Percentiles rank a stretch among this genome's conserved stretches.
phyloP scores from a whole-genome alignment of 352 stramenopile species.

The Phytophthora pistaciae region DNA sequence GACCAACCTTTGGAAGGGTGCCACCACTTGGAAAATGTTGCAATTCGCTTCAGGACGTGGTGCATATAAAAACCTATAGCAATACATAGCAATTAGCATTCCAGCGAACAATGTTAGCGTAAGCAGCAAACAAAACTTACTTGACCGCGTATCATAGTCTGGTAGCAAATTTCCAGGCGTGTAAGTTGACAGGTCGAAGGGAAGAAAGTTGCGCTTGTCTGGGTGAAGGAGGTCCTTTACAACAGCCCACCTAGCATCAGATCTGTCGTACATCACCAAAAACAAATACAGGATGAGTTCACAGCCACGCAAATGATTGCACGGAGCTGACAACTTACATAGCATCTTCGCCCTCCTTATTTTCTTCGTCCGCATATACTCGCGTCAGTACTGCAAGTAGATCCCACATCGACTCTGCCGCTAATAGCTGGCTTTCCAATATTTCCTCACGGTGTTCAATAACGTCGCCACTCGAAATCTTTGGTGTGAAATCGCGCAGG shows the following conservation, averaged over 20 bases:
- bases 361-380: constrained; percentile 19
- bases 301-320: neutral
- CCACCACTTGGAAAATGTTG: constrained; percentile 46
- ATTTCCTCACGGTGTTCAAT: constrained; percentile 26
- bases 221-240: constrained; percentile 56
- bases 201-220: constrained; percentile 47
- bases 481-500: constrained; percentile 30
- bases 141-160: constrained; percentile 23
- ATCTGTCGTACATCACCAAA: constrained; percentile 22
- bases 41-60: constrained; percentile 42
- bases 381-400: constrained; percentile 31
- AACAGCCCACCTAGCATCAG: constrained; percentile 53
- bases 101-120: neutral
- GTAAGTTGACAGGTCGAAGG: constrained; percentile 28
- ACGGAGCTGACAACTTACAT: constrained; percentile 20
- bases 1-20: constrained; percentile 37
- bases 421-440: constrained; percentile 39
- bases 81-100: constrained; percentile 13
- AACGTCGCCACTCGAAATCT: constrained; percentile 2
- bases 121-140: constrained; percentile 18
- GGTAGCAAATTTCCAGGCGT: neutral
- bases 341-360: constrained; percentile 15
- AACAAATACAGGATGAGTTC: neutral
- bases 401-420: constrained; percentile 41
- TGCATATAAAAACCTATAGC: constrained; percentile 42